Evolutionary conservation across 2,329 filamentous ascomycete genomes (phyloP).

Genomic region (Aspergillus sp.): DNA sequence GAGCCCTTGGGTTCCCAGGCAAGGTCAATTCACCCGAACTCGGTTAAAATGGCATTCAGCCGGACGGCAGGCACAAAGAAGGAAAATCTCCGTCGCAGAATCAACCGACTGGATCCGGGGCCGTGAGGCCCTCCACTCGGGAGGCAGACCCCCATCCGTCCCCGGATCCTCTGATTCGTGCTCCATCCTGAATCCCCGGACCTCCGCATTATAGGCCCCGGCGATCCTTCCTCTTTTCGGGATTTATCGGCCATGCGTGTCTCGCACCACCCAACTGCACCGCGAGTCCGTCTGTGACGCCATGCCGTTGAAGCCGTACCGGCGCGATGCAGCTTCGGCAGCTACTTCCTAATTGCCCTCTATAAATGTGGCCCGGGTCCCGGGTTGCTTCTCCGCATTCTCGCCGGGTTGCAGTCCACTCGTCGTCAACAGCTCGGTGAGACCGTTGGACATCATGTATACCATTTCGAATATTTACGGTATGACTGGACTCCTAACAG

Average conservation of each 20-base stretch:
- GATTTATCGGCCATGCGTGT: constrained; percentile 7
- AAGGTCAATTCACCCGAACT: constrained; percentile 2
- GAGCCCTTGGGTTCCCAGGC: neutral
- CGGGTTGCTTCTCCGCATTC: neutral
- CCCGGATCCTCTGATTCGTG: constrained; percentile 16
- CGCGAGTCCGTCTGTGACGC: neutral
- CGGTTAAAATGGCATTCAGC: constrained; percentile 17
- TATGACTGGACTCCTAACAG: neutral
- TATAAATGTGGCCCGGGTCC: neutral
- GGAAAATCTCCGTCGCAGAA: constrained; percentile 17
- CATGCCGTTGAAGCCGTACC: neutral
- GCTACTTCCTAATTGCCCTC: neutral
- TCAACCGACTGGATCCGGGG: constrained; percentile 20
- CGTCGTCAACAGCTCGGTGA: neutral
- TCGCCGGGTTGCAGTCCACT: neutral
- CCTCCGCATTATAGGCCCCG: constrained; percentile 16
- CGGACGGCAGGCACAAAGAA: constrained; percentile 9
- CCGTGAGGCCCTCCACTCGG: constrained; percentile 12
- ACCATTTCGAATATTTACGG: constrained; percentile 25
- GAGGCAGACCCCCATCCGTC: constrained; percentile 8
- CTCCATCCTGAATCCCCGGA: constrained; percentile 16
- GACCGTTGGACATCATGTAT: constrained; percentile 21
- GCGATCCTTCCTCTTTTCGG: constrained; percentile 17
- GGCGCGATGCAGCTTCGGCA: constrained; percentile 1
- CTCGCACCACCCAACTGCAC: constrained; percentile 14